These are phyloP conservation scores for Echites panduratus DNA, from an alignment of 257 asterid species.

Conservation along the genomic window DNA sequence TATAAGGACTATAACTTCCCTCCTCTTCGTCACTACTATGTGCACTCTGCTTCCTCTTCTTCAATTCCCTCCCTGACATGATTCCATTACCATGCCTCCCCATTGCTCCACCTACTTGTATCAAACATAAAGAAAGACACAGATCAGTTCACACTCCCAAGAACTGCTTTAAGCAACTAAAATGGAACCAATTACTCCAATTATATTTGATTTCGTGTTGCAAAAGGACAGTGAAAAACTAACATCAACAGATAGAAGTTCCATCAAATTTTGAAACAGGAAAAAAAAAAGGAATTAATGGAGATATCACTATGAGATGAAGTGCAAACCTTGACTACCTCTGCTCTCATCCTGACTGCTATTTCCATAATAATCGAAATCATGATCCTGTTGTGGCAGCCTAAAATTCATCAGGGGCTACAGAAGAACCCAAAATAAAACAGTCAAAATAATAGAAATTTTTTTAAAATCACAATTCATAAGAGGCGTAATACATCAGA, in stretches of 20 bases:
- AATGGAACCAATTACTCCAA: not conserved
- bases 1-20: slow-evolving; percentile 48
- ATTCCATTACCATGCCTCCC: slow-evolving; percentile 53
- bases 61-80: slow-evolving; percentile 57
- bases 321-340: slow-evolving; percentile 62
- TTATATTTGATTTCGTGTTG: not conserved
- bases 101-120: slow-evolving; percentile 40
- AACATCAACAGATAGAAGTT: not conserved
- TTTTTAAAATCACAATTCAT: not conserved
- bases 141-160: slow-evolving; percentile 8
- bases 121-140: slow-evolving; percentile 18
- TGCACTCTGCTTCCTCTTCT: slow-evolving; percentile 64
- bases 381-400: slow-evolving; percentile 88
- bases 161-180: slow-evolving; percentile 7
- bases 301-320: not conserved
- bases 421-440: slow-evolving; percentile 25
- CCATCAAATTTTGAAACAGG: not conserved
- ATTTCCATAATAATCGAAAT: slow-evolving; percentile 77
- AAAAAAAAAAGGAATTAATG: slow-evolving; percentile 2
- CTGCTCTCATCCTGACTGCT: slow-evolving; percentile 99
- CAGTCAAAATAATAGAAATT: not conserved
- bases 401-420: slow-evolving; percentile 92
- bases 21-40: slow-evolving; percentile 77
- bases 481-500: not conserved
- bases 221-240: not conserved